A percentile compares a stretch with the other conserved stretches of the same genome.
Evolutionary conservation across 192 early-diverging fungal genomes (phyloP).

Genomic region (Tieghemiomyces parasiticus): DNA sequence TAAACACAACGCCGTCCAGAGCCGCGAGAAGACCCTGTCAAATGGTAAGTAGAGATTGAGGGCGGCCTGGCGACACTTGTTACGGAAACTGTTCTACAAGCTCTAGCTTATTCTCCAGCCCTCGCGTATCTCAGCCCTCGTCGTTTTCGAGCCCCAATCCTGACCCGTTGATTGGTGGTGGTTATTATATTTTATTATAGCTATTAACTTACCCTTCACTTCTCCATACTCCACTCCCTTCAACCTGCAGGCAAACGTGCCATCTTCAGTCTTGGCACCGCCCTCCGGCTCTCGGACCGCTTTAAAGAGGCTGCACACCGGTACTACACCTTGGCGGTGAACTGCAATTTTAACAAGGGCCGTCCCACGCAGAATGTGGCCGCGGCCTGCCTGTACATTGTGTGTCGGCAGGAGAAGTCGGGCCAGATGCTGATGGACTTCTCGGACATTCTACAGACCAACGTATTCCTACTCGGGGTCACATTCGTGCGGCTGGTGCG

Average conservation of each 20-base stretch:
- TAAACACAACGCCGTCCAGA: conserved; percentile 28
- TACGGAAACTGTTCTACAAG: too few relatives aligned
- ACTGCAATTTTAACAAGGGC: conserved; percentile 69
- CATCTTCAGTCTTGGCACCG: conserved; percentile 59
- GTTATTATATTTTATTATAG: too few relatives aligned
- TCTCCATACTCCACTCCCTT: too few relatives aligned
- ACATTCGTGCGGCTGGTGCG: conserved; percentile 67
- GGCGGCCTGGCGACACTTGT: background rate
- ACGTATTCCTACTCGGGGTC: conserved; percentile 77
- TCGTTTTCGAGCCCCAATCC: too few relatives aligned
- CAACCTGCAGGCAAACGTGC: conserved; percentile 41
- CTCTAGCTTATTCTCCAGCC: too few relatives aligned
- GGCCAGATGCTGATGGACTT: conserved; percentile 95
- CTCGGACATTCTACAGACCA: conserved; percentile 65
- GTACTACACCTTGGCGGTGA: conserved; percentile 70
- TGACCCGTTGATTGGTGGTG: too few relatives aligned
- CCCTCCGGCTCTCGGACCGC: conserved; percentile 53
- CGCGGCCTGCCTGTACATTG: conserved; percentile 83
- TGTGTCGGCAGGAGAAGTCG: conserved; percentile 69
- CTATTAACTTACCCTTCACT: too few relatives aligned
- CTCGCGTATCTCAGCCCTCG: too few relatives aligned
- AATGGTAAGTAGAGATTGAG: conserved; percentile 25
- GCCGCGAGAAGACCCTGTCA: conserved; percentile 51
- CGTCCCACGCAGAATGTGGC: conserved; percentile 58
- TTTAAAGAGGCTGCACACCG: conserved; percentile 70